These are phyloP conservation scores for Triadica sebifera DNA, from an alignment of 345 rosid genomes.

Conservation along the genomic window DNA sequence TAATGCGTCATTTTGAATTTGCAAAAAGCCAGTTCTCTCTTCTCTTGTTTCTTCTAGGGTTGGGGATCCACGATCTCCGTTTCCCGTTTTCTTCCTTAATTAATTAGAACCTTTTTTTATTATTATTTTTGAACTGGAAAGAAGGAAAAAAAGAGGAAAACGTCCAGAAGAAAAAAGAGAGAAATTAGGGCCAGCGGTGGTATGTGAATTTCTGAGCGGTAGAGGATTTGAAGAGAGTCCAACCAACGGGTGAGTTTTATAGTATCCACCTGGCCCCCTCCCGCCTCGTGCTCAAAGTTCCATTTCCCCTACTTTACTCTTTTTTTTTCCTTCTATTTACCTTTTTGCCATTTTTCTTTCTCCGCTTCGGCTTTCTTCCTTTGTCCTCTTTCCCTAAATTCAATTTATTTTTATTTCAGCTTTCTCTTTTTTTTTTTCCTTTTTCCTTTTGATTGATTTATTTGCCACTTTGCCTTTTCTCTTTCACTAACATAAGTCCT, in stretches of 20 bases:
- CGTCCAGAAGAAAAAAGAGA: not conserved
- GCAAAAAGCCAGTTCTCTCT: not conserved
- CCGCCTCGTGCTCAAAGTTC: conserved; percentile 5
- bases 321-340: not conserved
- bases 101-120: no score
- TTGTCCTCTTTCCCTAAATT: no score
- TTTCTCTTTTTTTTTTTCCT: no score
- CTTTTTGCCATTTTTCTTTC: not conserved
- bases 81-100: not conserved
- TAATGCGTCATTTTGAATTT: conserved; percentile 6
- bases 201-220: not conserved
- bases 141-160: not conserved
- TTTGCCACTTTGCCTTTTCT: no score
- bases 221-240: not conserved
- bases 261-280: conserved; percentile 16
- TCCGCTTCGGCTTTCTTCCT: no score
- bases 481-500: no score
- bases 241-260: not conserved
- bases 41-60: not conserved
- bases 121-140: not conserved
- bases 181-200: not conserved
- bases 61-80: not conserved
- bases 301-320: not conserved
- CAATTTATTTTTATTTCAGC: no score
- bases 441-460: no score